Conservation (phyloP, 495 filamentous ascomycete genomes). For the Aspergillus funiculosus region DNA sequence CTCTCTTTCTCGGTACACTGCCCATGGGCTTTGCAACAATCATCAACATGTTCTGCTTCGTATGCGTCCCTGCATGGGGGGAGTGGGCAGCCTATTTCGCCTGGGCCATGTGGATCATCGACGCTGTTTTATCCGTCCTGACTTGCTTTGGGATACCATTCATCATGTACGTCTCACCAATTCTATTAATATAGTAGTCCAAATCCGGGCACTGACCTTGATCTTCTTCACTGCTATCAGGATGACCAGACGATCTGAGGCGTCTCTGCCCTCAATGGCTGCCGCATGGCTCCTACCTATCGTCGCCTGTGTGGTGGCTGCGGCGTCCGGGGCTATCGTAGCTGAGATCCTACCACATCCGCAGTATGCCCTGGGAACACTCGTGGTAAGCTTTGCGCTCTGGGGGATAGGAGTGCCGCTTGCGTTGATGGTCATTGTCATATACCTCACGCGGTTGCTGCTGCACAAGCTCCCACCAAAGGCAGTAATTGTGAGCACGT, state of each 20-base stretch:
- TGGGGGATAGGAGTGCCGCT: constrained; percentile 56
- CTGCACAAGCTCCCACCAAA: constrained; percentile 52
- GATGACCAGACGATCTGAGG: constrained; percentile 28
- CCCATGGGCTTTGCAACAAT: constrained; percentile 63
- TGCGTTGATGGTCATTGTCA: constrained; percentile 48
- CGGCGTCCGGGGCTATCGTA: constrained; percentile 51
- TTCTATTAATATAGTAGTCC: no score
- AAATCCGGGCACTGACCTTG: no score
- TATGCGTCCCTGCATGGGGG: constrained; percentile 52
- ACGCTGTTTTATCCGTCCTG: constrained; percentile 46
- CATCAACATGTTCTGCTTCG: constrained; percentile 50
- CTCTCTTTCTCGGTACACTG: constrained; percentile 56
- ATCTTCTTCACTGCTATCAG: constrained; percentile 10
- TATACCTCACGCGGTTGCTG: constrained; percentile 57
- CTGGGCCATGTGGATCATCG: constrained; percentile 57
- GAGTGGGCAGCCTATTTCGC: constrained; percentile 31
- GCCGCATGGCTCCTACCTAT: constrained; percentile 58
- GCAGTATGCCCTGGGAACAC: constrained; percentile 50
- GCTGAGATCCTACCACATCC: constrained; percentile 47
- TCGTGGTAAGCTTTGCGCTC: constrained; percentile 51
- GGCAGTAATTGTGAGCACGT: constrained; percentile 55
- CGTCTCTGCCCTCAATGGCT: constrained; percentile 45
- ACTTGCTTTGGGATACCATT: constrained; percentile 51
- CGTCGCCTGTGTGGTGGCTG: constrained; percentile 52
- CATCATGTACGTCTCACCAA: constrained; percentile 41